A percentile compares a stretch with the other conserved stretches of the same genome.
phyloP scores from a whole-genome alignment of 495 filamentous ascomycete species.

The Neurospora sp. region DNA sequence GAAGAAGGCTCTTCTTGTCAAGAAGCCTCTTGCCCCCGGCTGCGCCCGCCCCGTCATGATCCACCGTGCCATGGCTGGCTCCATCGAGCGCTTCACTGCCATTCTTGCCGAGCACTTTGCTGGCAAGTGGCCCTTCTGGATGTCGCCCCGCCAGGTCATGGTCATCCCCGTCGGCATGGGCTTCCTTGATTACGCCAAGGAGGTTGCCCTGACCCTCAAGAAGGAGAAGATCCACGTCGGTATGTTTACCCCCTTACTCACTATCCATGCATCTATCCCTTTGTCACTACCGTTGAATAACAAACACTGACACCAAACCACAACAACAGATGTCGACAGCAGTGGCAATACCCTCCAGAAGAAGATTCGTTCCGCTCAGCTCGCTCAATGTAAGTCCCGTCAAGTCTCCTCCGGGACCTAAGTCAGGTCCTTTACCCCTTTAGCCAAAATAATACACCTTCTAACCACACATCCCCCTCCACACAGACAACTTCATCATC shows the following conservation, averaged over 20 bases:
- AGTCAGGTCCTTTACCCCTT: neutral
- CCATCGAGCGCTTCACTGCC: slow-evolving; percentile 88
- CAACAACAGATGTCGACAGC: slow-evolving; percentile 62
- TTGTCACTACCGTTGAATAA: neutral
- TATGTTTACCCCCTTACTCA: slow-evolving; percentile 6
- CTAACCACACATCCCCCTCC: neutral
- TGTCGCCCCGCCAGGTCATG: slow-evolving; percentile 84
- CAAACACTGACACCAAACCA: neutral
- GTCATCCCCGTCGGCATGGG: slow-evolving; percentile 85
- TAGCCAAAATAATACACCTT: neutral
- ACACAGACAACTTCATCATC: slow-evolving; percentile 29
- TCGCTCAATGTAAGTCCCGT: slow-evolving; percentile 65
- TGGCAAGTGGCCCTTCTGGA: slow-evolving; percentile 98
- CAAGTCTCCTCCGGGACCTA: too few relatives aligned
- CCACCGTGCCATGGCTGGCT: slow-evolving; percentile 88
- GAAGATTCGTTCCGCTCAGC: slow-evolving; percentile 84
- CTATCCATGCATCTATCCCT: neutral
- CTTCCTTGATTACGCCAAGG: slow-evolving; percentile 74
- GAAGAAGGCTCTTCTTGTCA: slow-evolving; percentile 22
- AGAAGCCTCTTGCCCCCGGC: slow-evolving; percentile 50
- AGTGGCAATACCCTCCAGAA: slow-evolving; percentile 90
- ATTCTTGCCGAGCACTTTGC: slow-evolving; percentile 92
- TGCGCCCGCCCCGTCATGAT: slow-evolving; percentile 94
- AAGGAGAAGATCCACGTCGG: slow-evolving; percentile 42
- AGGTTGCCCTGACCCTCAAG: slow-evolving; percentile 57